Percentiles rank a stretch among this genome's conserved stretches.
Evolutionary conservation across 257 asterid species (phyloP).

Genomic region (Gentiana straminea): DNA sequence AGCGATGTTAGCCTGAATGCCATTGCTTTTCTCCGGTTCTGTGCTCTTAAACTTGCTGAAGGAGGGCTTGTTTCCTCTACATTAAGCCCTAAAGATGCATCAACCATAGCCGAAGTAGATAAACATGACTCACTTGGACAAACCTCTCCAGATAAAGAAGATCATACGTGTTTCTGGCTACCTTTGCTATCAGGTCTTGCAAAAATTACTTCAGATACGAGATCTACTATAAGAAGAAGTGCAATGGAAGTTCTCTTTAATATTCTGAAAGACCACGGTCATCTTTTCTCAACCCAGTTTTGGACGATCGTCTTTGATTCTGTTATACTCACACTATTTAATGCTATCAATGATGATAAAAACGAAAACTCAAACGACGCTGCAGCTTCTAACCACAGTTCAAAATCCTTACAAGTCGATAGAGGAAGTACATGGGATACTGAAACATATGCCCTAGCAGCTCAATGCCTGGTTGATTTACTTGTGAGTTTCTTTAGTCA

Average conservation of each 20-base stretch:
- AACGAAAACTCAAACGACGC: constrained; percentile 27
- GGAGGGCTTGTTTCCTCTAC: constrained; percentile 80
- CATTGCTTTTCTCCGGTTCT: constrained; percentile 95
- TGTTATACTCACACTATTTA: constrained; percentile 70
- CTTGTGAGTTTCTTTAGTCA: constrained; percentile 54
- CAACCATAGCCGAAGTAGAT: constrained; percentile 19
- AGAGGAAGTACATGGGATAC: constrained; percentile 62
- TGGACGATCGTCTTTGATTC: constrained; percentile 65
- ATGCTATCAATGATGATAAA: constrained; percentile 36
- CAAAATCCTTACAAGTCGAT: constrained; percentile 37
- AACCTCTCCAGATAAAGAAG: constrained; percentile 49
- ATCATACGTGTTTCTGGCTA: constrained; percentile 57
- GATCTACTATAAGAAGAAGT: constrained; percentile 87
- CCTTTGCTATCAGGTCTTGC: constrained; percentile 98
- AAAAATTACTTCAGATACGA: constrained; percentile 81
- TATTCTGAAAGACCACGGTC: constrained; percentile 94
- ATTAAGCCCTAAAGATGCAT: constrained; percentile 40
- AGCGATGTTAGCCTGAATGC: constrained; percentile 98
- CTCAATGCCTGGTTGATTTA: constrained; percentile 60
- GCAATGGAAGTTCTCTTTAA: constrained; percentile 92
- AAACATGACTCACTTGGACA: constrained; percentile 47
- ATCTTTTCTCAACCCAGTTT: constrained; percentile 60
- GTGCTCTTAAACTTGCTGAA: constrained; percentile 97
- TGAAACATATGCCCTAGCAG: constrained; percentile 63
- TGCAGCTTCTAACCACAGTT: constrained; percentile 23